Conservation (phyloP, 2,329 filamentous ascomycete genomes). For the Alternaria brassicicola region DNA sequence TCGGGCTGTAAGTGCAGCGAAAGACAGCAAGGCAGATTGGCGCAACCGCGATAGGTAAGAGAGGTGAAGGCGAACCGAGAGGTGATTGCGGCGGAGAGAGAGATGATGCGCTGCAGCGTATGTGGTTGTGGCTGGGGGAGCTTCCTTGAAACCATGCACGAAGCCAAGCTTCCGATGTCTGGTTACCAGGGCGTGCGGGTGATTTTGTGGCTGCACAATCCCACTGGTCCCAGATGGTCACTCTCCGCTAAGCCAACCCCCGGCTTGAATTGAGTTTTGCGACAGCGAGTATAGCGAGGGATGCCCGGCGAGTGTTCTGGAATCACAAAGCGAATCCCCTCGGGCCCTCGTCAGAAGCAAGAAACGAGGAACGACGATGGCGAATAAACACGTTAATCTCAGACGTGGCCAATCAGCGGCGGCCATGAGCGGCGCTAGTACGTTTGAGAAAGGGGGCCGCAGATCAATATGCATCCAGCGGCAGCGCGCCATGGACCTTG, state of each 20-base stretch:
- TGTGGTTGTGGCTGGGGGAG: conserved; percentile 25
- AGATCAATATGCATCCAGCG: conserved; percentile 16
- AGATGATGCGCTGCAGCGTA: conserved; percentile 30
- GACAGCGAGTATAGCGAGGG: conserved; percentile 2
- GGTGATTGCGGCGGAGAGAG: conserved; percentile 18
- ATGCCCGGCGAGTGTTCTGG: conserved; percentile 2
- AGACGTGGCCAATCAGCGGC: conserved; percentile 17
- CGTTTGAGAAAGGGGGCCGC: conserved; percentile 18
- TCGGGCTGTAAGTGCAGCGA: conserved; percentile 7
- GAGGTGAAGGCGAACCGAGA: conserved; percentile 14
- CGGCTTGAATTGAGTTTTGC: neutral
- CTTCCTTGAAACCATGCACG: conserved; percentile 26
- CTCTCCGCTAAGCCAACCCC: conserved; percentile 6
- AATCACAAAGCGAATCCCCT: conserved; percentile 1
- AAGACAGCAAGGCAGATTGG: conserved; percentile 8
- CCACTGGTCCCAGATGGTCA: conserved; percentile 1
- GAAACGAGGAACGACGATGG: conserved; percentile 9
- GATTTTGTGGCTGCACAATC: conserved; percentile 15
- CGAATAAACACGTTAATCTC: conserved; percentile 25
- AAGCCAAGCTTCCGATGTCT: conserved; percentile 22
- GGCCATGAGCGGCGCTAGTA: neutral
- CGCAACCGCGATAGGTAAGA: conserved; percentile 15
- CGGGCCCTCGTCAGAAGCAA: conserved; percentile 16
- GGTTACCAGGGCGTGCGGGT: conserved; percentile 17
- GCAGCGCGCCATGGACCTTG: conserved; percentile 20